Percentiles rank a stretch among this genome's conserved stretches.
Conservation (phyloP, 768 basidiomycete genomes). For the Cantharellus cinnabarinus region DNA sequence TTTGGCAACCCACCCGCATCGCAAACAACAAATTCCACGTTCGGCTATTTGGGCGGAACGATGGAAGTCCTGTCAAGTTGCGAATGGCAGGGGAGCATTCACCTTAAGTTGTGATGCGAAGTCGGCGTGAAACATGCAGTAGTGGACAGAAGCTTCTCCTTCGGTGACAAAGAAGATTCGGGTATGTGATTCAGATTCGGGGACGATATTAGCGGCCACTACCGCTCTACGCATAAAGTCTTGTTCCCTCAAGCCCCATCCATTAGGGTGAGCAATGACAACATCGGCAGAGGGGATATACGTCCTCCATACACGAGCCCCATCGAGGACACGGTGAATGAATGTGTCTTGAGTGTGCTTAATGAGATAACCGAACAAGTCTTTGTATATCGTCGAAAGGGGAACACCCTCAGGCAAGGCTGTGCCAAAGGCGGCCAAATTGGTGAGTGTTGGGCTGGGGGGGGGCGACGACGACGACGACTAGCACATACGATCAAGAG, state of each 20-base stretch:
- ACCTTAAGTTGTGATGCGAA: background rate
- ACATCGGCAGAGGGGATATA: background rate
- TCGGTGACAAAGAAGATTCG: too few species aligned
- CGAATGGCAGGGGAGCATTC: too few species aligned
- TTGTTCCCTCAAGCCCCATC: too few species aligned
- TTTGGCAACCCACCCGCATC: background rate
- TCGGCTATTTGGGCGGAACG: too few species aligned
- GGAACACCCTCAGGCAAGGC: constrained; percentile 8
- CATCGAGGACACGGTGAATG: background rate
- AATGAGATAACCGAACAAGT: too few species aligned
- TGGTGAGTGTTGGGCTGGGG: background rate
- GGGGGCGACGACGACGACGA: too few species aligned
- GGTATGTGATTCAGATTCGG: constrained; percentile 18
- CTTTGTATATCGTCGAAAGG: too few species aligned
- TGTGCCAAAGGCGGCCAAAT: background rate
- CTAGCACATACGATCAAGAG: too few species aligned
- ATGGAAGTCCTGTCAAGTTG: too few species aligned
- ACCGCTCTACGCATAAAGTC: constrained; percentile 16
- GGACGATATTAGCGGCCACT: constrained; percentile 21
- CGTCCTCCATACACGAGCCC: background rate
- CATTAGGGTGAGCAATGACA: too few species aligned
- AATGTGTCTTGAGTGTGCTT: background rate
- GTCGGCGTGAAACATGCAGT: too few species aligned
- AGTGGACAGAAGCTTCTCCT: too few species aligned
- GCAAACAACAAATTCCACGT: background rate